Base-by-base conservation (phyloP, 176 grass and related monocot genomes). In the Rhynchospora pubera region DNA sequence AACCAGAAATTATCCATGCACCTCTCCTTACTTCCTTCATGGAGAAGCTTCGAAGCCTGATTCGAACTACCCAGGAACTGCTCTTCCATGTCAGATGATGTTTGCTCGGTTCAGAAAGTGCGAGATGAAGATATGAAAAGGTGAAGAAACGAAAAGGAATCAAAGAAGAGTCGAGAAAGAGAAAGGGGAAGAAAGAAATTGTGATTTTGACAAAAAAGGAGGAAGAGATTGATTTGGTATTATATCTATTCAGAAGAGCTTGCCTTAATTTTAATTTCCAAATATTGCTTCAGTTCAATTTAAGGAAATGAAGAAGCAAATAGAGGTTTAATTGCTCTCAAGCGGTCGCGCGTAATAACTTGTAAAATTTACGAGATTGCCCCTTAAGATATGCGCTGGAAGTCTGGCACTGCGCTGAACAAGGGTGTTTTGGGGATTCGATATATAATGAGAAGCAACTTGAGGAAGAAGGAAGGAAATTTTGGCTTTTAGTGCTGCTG, bases 31-130 rank as follows among this genome's bases (percentile, higher is more conserved):
- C 83, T 75, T 34, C 34, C 70, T 51, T 84, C 82, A 58, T 84
- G 78, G 28, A 97, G 74, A 44, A 87, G 84, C 72, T 85, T 87
- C 5, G 85, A 81, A 6, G 91, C 84, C 42, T 91, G 83, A 83
- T 79, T 97, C 56, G 75, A 88, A 84, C 94, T 97, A 89, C 91
- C 91, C 73, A 97, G 83, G 79, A 93, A 97, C 67, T 82, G 80
- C 84, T 97, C 94, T 24, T 97, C 94, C 45, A 93, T 89, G 34
- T 97, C 92, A 22, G 94, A 90, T 18, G 77, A 81, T 18, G 13
- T 57, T 24, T 62, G 83, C 10, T 58, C 65, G 9, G 79, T 67
- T 56, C 47, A 84, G 83, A 82, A 80, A 80, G 42, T 58, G n/a
- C 65, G 77, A 70, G 84, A 51, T 23, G 87, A 75, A 79, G 77